These are phyloP conservation scores for Mercurialis annua DNA, from an alignment of 345 rosid species.

Conservation along the genomic window DNA sequence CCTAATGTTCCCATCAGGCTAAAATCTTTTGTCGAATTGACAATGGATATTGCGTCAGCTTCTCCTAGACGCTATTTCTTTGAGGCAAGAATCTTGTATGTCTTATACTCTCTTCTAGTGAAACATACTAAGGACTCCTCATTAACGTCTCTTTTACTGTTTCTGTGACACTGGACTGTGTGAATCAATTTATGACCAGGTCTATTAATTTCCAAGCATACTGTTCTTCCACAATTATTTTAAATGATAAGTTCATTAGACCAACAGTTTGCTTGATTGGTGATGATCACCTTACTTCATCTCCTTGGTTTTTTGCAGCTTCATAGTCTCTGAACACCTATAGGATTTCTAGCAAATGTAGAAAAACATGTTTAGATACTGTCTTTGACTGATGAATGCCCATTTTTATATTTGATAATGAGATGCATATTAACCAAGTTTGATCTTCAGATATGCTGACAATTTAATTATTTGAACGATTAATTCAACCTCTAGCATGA, in stretches of 20 bases:
- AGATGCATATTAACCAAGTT: neutral
- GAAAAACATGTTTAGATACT: neutral
- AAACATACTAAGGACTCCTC: neutral
- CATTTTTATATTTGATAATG: neutral
- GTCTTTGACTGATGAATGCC: neutral
- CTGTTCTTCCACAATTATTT: neutral
- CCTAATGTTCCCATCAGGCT: slow-evolving; percentile 50
- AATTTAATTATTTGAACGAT: neutral
- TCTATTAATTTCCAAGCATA: neutral
- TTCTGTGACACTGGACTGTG: neutral
- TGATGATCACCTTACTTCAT: neutral
- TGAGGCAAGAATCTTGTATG: slow-evolving; percentile 60
- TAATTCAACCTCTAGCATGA: neutral
- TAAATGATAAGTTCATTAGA: neutral
- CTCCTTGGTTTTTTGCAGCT: neutral
- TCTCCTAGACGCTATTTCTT: slow-evolving; percentile 90
- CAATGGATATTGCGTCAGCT: slow-evolving; percentile 97
- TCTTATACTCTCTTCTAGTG: slow-evolving; percentile 18
- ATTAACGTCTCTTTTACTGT: neutral
- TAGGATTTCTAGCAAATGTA: neutral
- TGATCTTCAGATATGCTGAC: neutral
- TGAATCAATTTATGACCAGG: neutral
- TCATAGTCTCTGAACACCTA: neutral
- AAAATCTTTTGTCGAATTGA: slow-evolving; percentile 63
- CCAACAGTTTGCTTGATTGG: neutral